phyloP scores from a whole-genome alignment of 768 basidiomycete species.

The Sistotremastrum suecicum region DNA sequence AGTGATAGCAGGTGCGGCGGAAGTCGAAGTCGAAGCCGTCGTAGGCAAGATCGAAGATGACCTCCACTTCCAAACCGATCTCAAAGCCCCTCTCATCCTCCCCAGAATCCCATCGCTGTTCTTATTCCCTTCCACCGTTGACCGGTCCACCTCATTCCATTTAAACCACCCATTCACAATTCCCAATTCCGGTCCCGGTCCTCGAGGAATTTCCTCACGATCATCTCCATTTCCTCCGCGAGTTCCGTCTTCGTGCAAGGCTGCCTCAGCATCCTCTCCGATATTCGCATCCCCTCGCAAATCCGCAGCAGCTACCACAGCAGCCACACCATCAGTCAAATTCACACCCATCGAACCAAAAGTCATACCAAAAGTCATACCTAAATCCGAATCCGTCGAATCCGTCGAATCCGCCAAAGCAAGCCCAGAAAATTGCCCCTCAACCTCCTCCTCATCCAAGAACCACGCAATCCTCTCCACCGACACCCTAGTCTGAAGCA shows the following conservation, averaged over 20 bases:
- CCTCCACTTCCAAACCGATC: not conserved
- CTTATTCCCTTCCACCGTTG: slow-evolving; percentile 11
- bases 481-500: slow-evolving; percentile 57
- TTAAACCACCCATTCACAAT: slow-evolving; percentile 37
- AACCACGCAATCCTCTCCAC: slow-evolving; percentile 54
- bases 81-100: slow-evolving; percentile 12
- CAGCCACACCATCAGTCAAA: no score
- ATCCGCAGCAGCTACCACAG: no score
- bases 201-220: no score
- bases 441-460: slow-evolving; percentile 58
- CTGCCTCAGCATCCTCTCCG: no score
- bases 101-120: slow-evolving; percentile 10
- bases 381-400: no score
- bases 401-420: slow-evolving; percentile 20
- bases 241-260: slow-evolving; percentile 16
- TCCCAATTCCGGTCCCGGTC: slow-evolving; percentile 12
- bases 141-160: slow-evolving; percentile 41
- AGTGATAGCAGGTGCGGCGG: no score
- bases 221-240: no score
- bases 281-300: no score
- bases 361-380: no score
- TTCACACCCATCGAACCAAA: slow-evolving; percentile 12
- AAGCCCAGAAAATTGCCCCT: slow-evolving; percentile 48
- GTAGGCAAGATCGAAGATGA: not conserved
- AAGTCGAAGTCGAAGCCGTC: no score